Evolutionary conservation across 352 stramenopile species (phyloP), one percentile per base, ranked within the genome.

Genomic region (Globisporangium acanthophoron): DNA sequence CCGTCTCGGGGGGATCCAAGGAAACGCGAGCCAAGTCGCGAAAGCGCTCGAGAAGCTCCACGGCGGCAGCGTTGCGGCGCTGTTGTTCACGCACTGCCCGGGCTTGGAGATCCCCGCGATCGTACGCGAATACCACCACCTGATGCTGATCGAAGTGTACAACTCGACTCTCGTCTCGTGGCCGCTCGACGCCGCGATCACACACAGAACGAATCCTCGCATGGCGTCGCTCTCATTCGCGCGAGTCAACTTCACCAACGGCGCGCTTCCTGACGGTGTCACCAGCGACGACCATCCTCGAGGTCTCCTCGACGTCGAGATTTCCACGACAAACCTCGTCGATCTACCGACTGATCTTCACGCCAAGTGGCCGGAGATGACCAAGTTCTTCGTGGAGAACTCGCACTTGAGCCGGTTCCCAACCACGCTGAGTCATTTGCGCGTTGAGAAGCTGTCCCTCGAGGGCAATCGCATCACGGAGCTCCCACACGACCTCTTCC

Each of bases 61-160:
- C 24, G 52, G 50, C 53, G 3, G 18, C 24, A 74, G 64, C 35
- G 60, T 80, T 39, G 58, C 44, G 1, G 69, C 60, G 8, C 54
- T 86, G 47, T 63, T 88, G 6, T 74, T 88, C 43, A 69, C 61
- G 20, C 78, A 86, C 59, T 88, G 78, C 43, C 58, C 69, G 0
- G 54, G 35, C 0, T 66, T 88, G 12, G 43, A 45, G 16, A 70
- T 88, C 53, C 69, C 78, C 0, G 6, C 57, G 21, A 51, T 56
- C 0, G 55, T 88, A 21, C 60, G 44, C 3, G 40, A 59, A 11
- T 81, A 83, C 41, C 48, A 43, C 15, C 74, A 83, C 13, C 41
- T 88, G 3, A 52, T 85, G 15, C 65, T 74, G 7, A 40, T 88
- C 54, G 75, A 88, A 21, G 62, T 85, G 1, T 88, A 67, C 62